phyloP scores from a whole-genome alignment of 2,329 filamentous ascomycete species.

The Claviceps sp. region DNA sequence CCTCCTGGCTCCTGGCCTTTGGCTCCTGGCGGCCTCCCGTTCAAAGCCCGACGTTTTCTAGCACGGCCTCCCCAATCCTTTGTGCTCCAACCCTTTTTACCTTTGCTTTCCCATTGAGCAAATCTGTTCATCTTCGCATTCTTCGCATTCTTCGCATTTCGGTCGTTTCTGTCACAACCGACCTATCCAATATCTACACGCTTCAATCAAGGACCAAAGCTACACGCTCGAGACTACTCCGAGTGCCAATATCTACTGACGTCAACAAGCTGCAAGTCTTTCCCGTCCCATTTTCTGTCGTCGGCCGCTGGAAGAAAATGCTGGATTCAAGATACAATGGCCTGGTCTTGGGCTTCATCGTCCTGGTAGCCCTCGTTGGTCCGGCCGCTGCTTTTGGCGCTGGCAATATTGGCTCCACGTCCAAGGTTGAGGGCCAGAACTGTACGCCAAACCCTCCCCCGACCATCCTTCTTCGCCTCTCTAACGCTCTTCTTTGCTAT shows the following conservation, averaged over 20 bases:
- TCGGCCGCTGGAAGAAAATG: conserved; percentile 22
- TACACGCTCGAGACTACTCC: not conserved
- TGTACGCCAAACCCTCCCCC: conserved; percentile 33
- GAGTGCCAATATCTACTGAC: too few relatives aligned
- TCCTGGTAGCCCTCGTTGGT: conserved; percentile 53
- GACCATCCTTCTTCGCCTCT: not conserved
- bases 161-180: not conserved
- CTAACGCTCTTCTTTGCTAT: not conserved
- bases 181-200: not conserved
- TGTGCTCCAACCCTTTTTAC: not conserved
- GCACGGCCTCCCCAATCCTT: not conserved
- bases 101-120: not conserved
- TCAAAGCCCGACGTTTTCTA: not conserved
- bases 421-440: conserved; percentile 72
- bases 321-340: conserved; percentile 32
- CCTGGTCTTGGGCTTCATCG: conserved; percentile 39
- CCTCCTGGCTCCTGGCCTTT: not conserved
- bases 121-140: not conserved
- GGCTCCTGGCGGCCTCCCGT: not conserved
- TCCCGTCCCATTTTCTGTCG: too few relatives aligned
- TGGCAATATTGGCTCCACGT: conserved; percentile 73
- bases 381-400: conserved; percentile 71
- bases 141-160: not conserved
- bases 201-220: not conserved
- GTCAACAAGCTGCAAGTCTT: too few relatives aligned